Evolutionary conservation across 2,329 filamentous ascomycete species (phyloP), one percentile per base, ranked within the genome.

Genomic region (Fusarium sp.): DNA sequence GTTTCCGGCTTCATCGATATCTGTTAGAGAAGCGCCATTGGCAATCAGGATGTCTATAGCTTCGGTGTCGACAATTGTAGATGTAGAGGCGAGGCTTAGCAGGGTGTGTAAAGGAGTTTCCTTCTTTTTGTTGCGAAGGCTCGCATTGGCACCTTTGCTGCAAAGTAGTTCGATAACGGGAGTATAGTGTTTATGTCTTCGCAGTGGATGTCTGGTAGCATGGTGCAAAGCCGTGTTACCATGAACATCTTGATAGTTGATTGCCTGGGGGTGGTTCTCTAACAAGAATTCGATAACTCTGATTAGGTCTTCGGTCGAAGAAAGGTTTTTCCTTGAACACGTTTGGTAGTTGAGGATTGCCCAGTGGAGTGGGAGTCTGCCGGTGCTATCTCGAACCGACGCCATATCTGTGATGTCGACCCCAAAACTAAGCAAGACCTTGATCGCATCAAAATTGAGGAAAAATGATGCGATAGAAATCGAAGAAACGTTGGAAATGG

Each of bases 1-100:
- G 2, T 54, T 54, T 8, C 51, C 25, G 2, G 16, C 7, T 7
- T 54, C 14, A 10, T 54, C 27, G 5, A 1, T 0, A 5, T 54
- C 27, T 3, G 3, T 8, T 3, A 32, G 7, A 3, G 11, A 15
- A 16, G 40, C 51, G 0, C 51, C n/a, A 11, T 54, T 4, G 40
- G 16, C 27, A 22, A 32, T 11, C 16, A 54, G 25, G 32, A 30
- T 44, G n/a, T 10, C 10, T 30, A 54, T n/a, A n/a, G 40, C 25
- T 44, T 22, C 3, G 15, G 0, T 4, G 9, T 53, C n/a, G n/a
- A 18, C 43, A 27, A 1, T n/a, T 0, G 43, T 8, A 4, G n/a
- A 34, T 0, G 25, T 2, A 22, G 3, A 5, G 3, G 1, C 3
- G 10, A 6, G 1, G 8, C 6, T n/a, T 15, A 18, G 6, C 6